A percentile compares a stretch with the other conserved stretches of the same genome.
These are phyloP conservation scores for Hysterium pulicare DNA, from an alignment of 2,329 filamentous ascomycete species.

Conservation along the genomic window DNA sequence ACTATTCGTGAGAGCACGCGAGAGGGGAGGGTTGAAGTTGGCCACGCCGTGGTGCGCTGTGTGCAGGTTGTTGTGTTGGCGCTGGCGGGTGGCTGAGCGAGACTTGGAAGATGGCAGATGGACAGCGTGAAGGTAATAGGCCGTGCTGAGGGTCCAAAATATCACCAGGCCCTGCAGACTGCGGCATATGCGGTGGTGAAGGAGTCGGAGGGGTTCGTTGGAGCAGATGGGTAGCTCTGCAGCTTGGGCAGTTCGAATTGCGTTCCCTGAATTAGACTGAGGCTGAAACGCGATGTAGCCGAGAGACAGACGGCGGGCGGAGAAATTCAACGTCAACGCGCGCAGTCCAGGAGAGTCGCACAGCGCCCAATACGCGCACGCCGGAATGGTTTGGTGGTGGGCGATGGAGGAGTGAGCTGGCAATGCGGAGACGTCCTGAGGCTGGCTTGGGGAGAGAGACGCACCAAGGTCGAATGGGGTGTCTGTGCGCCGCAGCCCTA, in stretches of 20 bases:
- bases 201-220: neutral
- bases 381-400: neutral
- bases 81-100: neutral
- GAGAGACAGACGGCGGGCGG: neutral
- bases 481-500: too few species aligned
- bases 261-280: neutral
- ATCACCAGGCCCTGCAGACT: neutral
- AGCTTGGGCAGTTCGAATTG: neutral
- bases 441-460: constrained; percentile 2
- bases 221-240: neutral
- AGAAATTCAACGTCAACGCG: neutral
- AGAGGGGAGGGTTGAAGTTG: neutral
- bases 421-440: constrained; percentile 2
- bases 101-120: neutral
- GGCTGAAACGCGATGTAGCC: constrained; percentile 3
- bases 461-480: too few species aligned
- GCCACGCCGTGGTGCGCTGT: neutral
- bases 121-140: neutral
- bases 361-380: neutral
- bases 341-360: neutral
- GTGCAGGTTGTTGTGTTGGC: neutral
- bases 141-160: neutral
- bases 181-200: constrained; percentile 2
- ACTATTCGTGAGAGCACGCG: neutral
- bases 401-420: neutral